Base-by-base conservation (phyloP, 345 rosid genomes). In the Dipteronia sinensis region DNA sequence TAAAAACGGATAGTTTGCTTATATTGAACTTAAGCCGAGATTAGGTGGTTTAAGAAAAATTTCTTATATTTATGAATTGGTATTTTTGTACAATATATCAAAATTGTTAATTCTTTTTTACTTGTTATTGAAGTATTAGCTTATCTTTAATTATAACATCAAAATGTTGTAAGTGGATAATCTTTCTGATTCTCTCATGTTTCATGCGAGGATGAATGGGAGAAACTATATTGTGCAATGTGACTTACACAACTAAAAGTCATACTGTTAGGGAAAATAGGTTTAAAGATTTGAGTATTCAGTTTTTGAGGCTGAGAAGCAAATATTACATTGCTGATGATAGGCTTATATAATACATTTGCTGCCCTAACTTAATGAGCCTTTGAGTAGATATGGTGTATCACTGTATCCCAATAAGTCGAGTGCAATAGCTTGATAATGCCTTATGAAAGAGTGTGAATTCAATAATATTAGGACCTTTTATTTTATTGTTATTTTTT, bases 11-110 rank as follows among this genome's bases (percentile, higher is more conserved):
- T 67, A 42, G 42, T 67, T 23, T 9, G 12, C 51, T 67, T 40
- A 66, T 42, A 42, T 42, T 42, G 46, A 42, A 42, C 46, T 42
- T 7, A 42, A 42, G 46, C 10, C 46, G 10, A 42, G 46, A 42
- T 68, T 69, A 69, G 23, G 6, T 40, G 4, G 27, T 16, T n/a
- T 67, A n/a, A 67, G 71, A 42, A 67, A 67, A 67, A 38, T 40
- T 2, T 38, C 31, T 42, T 38, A 46, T 11, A 2, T 67, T 5
- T 67, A 20, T 42, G 29, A 20, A n/a, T 20, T 20, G 10, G 17
- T 63, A 23, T 23, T 63, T 63, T 64, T 13, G 17, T 29, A 29
- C 17, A 16, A 19, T 17, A 65, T 65, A 16, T n/a, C 22, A 31
- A 65, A 65, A 31, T 31, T 65, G 27, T 65, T 16, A 65, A 42